phyloP scores from a whole-genome alignment of 2,329 filamentous ascomycete genomes.

The Orbilia brochopaga region DNA sequence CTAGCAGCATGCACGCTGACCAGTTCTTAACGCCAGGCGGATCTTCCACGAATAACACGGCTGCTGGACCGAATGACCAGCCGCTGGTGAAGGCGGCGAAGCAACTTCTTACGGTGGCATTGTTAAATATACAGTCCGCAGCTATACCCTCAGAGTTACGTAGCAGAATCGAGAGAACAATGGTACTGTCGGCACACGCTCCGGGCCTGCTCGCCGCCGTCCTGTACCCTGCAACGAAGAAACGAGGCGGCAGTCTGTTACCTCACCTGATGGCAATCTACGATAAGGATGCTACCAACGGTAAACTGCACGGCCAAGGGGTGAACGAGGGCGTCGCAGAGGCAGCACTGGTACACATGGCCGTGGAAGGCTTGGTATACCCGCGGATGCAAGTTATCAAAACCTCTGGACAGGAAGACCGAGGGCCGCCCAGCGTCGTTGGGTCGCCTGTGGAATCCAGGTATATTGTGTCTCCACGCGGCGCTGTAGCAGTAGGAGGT shows the following conservation, averaged over 20 bases:
- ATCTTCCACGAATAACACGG: neutral
- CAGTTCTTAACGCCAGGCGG: constrained; percentile 47
- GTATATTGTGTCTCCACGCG: neutral
- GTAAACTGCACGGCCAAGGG: constrained; percentile 8
- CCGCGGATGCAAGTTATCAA: constrained; percentile 48
- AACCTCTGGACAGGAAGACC: constrained; percentile 7
- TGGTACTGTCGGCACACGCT: constrained; percentile 52
- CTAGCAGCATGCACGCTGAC: constrained; percentile 52
- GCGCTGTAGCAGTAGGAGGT: neutral
- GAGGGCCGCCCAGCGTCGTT: constrained; percentile 16
- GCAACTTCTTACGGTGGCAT: constrained; percentile 47
- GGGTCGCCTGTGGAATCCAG: constrained; percentile 20
- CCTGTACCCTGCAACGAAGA: constrained; percentile 49
- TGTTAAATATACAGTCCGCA: constrained; percentile 48
- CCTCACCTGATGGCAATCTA: constrained; percentile 51
- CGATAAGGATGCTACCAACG: neutral
- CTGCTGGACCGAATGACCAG: constrained; percentile 3
- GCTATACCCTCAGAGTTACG: constrained; percentile 52
- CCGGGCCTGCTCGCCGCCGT: constrained; percentile 54
- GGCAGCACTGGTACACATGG: constrained; percentile 19
- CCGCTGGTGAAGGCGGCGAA: constrained; percentile 42
- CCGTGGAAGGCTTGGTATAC: constrained; percentile 35
- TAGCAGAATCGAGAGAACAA: constrained; percentile 54
- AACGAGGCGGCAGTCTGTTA: constrained; percentile 50
- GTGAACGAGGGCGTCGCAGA: neutral